Evolutionary conservation across 2,329 filamentous ascomycete genomes (phyloP).

Genomic region (Colletotrichum spinosum): DNA sequence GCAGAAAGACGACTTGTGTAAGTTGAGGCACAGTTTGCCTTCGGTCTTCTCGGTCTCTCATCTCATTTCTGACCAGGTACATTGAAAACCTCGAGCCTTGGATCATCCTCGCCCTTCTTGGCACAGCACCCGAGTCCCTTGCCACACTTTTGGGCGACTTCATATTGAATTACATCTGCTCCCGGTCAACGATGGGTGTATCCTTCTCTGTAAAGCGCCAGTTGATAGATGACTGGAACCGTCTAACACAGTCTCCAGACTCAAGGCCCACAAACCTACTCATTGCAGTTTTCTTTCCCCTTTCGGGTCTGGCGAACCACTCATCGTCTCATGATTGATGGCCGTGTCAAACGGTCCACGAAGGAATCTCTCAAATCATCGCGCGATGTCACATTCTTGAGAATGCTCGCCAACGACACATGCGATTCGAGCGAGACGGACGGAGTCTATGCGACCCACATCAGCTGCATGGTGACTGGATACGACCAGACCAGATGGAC

Average conservation of each 20-base stretch:
- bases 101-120: not conserved
- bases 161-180: not conserved
- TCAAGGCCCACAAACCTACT: not conserved
- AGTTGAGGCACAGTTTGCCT: not conserved
- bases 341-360: not conserved
- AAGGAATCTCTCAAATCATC: not conserved
- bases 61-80: not conserved
- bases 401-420: not conserved
- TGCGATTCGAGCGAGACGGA: accelerated
- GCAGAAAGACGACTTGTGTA: conserved; percentile 12
- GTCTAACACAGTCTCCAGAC: not conserved
- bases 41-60: not conserved
- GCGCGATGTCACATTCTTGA: not conserved
- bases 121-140: not conserved
- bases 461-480: not conserved
- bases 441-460: not conserved
- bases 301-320: conserved; percentile 10
- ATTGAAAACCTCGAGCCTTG: not conserved
- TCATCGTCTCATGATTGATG: not conserved
- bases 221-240: no score
- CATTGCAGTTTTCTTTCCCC: not conserved
- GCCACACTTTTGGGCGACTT: not conserved
- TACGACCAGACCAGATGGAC: conserved; percentile 2
- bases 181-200: not conserved
- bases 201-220: no score